Base-by-base conservation (phyloP, 2,329 filamentous ascomycete species). In the Diaporthe capsici region DNA sequence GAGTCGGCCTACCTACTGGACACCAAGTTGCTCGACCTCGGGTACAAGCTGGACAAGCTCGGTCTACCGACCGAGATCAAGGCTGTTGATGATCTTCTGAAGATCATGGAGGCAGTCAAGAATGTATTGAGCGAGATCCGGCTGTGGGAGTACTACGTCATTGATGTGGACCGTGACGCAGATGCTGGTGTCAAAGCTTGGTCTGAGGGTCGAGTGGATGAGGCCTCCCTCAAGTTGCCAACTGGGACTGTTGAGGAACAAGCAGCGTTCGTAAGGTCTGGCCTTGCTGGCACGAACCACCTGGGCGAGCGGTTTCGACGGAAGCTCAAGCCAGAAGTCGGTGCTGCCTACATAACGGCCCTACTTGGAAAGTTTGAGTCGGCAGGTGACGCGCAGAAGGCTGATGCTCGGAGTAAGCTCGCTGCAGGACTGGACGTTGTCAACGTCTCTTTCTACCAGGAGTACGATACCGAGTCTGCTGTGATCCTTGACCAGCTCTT, bases 141-240 rank as follows among this genome's bases (percentile, higher is more conserved):
- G 67, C 89, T 99, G 1, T 99, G 97, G 97, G 94, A 99, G 82
- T 99, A 93, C 86, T 99, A 98, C 82, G 92, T 94, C 22, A 87
- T 98, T 75, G 91, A 98, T 81, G 92, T 97, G 5, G 92, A 96
- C 75, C 88, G 90, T 42, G 91, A 96, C 81, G 89, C 92, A 7
- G 89, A 93, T 77, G 90, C 91, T 9, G 91, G 93, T 47, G 84
- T 97, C 3, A 88, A 94, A 58, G 89, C 92, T 1, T 98, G 96
- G 95, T 87, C 88, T 47, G 86, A 86, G 39, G 93, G 92, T 28
- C 53, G n/a, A 3, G 73, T 65, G 47, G 75, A 76, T 17, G 42
- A 73, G 17, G 85, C 91, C 63, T 85, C 89, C 65, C n/a, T 75
- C 10, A 87, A 87, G 17, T 87, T 90, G 63, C 88, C 91, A 0